Evolutionary conservation across 352 stramenopile species (phyloP).

Genomic region (Thraustochytrium sp.): DNA sequence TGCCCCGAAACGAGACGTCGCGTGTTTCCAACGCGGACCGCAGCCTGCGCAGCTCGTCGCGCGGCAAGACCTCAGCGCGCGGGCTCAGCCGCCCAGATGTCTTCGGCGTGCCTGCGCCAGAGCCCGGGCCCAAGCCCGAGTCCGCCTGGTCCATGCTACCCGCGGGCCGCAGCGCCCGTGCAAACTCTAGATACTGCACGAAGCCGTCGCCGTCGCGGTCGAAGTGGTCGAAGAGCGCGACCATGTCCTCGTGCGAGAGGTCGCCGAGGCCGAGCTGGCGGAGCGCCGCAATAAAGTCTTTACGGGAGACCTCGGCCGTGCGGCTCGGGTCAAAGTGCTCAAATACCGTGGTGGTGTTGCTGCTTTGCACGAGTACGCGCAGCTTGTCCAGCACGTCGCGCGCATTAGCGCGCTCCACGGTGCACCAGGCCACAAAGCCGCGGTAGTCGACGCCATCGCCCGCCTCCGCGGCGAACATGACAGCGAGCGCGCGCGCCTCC

Average conservation of each 20-base stretch:
- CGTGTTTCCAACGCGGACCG: background rate
- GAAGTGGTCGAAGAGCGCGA: slow-evolving; percentile 27
- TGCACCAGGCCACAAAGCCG: background rate
- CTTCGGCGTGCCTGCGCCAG: background rate
- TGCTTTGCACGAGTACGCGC: background rate
- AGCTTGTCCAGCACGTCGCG: slow-evolving; percentile 24
- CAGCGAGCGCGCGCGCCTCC: background rate
- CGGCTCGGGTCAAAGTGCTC: slow-evolving; percentile 12
- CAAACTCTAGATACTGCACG: slow-evolving; percentile 18
- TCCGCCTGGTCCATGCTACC: background rate
- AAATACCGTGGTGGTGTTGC: background rate
- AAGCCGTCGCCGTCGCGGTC: slow-evolving; percentile 36
- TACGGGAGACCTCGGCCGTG: slow-evolving; percentile 5
- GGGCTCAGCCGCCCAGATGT: no score
- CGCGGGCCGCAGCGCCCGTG: background rate
- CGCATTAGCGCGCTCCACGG: background rate
- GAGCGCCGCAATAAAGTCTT: background rate
- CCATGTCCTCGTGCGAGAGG: background rate
- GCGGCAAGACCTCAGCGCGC: background rate
- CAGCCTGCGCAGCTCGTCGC: background rate
- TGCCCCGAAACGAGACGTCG: background rate
- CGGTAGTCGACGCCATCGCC: background rate
- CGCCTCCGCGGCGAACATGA: background rate
- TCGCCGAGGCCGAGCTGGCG: background rate
- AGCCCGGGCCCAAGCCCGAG: no score